Base-by-base conservation (phyloP, 2,329 filamentous ascomycete genomes). In the Aspergillus spinulosporus region DNA sequence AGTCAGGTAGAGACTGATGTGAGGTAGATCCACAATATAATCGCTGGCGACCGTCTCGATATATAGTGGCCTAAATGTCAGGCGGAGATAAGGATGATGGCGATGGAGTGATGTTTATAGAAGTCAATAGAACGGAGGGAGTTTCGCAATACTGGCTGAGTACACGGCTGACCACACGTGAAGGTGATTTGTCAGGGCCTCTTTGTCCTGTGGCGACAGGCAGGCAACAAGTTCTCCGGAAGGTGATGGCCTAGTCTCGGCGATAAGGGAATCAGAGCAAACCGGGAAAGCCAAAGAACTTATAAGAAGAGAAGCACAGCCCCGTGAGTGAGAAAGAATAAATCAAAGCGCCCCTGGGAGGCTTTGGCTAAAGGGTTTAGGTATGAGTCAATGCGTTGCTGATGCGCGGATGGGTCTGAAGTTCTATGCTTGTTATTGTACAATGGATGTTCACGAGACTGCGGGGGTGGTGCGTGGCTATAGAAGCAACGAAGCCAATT, bases 101-200 rank as follows among this genome's bases (percentile, higher is more conserved):
- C 47, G 54, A 44, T 61, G 50, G 45, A 31, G 49, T 57, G 52
- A 44, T 59, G 60, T 53, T 64, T 59, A 62, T 63, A 60, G 60
- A 63, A 64, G 50, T 60, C 52, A 64, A 62, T 63, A 58, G 59
- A 63, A 64, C 34, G 45, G 21, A 42, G 5, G n/a, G 47, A 21
- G 21, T 54, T 54, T 56, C 51, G 56, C 59, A 57, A 57, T 58
- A 57, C 48, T 59, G 56, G 57, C 49, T 58, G 58, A 56, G 56
- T 21, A 21, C 21, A 21, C 21, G 21, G 21, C 21, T 21, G 21
- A 21, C 21, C 56, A 62, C 62, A 64, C 61, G 63, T 65, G 63
- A 62, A 61, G 55, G 54, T 62, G 63, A 65, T 65, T 65, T 65
- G 63, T 65, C 63, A 65, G 61, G 58, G 59, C 58, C 53, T 59